Evolutionary conservation across 768 basidiomycete genomes (phyloP).

Genomic region (Rhodocollybia butyracea): DNA sequence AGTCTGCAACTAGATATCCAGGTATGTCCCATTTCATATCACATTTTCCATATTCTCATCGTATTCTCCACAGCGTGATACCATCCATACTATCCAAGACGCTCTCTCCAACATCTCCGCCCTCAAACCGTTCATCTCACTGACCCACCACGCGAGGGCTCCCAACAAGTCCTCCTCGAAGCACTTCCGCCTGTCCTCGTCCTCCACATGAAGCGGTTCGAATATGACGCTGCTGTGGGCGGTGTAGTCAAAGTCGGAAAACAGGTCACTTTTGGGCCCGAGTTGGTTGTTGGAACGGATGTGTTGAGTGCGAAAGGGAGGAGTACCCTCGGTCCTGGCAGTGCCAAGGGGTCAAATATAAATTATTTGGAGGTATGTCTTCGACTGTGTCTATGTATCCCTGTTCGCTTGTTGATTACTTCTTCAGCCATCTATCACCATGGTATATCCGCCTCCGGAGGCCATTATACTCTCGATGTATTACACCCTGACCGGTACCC

Average conservation of each 20-base stretch:
- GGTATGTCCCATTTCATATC: conserved; percentile 36
- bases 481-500: conserved; percentile 68
- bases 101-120: conserved; percentile 75
- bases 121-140: conserved; percentile 81
- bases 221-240: conserved; percentile 71
- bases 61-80: conserved; percentile 48
- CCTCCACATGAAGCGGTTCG: conserved; percentile 88
- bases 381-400: neutral
- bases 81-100: conserved; percentile 76
- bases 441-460: conserved; percentile 84
- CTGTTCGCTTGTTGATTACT: neutral
- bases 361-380: conserved; percentile 75
- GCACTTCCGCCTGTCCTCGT: conserved; percentile 80
- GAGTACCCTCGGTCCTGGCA: neutral
- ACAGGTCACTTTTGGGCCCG: conserved; percentile 70
- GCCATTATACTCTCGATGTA: conserved; percentile 93
- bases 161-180: conserved; percentile 65
- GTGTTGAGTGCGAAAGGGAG: conserved; percentile 51
- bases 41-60: neutral
- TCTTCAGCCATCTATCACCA: conserved; percentile 85
- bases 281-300: conserved; percentile 76
- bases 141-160: conserved; percentile 63
- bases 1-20: conserved; percentile 88
- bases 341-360: conserved; percentile 55
- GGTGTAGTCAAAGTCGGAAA: conserved; percentile 88